Conservation (phyloP, 75 land plant genomes). For the Picea glauca region DNA sequence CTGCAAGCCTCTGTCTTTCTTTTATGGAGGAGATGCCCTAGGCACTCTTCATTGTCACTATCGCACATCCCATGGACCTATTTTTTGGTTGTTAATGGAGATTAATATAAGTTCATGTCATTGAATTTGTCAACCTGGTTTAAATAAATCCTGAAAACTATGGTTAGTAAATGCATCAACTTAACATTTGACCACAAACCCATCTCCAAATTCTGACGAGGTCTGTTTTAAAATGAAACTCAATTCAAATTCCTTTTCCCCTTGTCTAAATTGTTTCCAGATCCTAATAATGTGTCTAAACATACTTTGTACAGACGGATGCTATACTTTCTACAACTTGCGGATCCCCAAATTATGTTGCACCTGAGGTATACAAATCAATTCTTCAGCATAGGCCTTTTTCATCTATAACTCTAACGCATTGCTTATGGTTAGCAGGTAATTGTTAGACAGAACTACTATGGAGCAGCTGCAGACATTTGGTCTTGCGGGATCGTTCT, state of each 20-base stretch:
- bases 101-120: no score
- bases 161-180: not conserved
- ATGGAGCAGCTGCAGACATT: slow-evolving; percentile 61
- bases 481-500: slow-evolving; percentile 76
- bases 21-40: no score
- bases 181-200: not conserved
- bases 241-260: not conserved
- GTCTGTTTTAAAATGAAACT: not conserved
- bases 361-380: slow-evolving; percentile 54
- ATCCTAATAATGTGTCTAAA: not conserved
- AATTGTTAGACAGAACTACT: slow-evolving; percentile 32
- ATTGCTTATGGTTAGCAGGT: slow-evolving; percentile 23
- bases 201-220: not conserved
- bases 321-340: slow-evolving; percentile 56
- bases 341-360: slow-evolving; percentile 75
- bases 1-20: no score
- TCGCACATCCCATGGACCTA: no score
- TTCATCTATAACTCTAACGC: not conserved
- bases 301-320: slow-evolving; percentile 41
- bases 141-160: not conserved
- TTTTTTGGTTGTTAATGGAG: no score
- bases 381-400: not conserved
- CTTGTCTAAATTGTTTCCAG: not conserved
- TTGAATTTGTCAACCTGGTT: not conserved
- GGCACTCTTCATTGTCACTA: no score